Evolutionary conservation across 164 flowering plant genomes (phyloP), one percentile per base, ranked within the genome.

Genomic region (Litsea cubeba): DNA sequence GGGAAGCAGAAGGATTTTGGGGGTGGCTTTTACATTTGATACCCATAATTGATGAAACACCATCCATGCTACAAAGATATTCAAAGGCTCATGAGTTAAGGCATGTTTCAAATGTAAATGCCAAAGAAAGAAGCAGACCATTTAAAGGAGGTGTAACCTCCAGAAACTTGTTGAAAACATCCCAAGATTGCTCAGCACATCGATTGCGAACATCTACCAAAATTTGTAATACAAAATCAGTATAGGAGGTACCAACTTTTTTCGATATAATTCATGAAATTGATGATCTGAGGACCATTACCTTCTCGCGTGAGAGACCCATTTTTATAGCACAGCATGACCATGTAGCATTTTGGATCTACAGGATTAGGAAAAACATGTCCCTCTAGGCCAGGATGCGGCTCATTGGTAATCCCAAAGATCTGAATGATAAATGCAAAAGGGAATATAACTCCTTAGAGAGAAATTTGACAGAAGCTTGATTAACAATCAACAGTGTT

Each of bases 221-320:
- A 66, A 28, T 28, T 66, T 28, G 60, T 5, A 28, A 5, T 66
- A 25, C 50, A 66, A 25, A 64, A 14, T 64, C 30, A 64, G 28
- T 17, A 85, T 15, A 80, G 0, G 40, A 3, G 10, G 26, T 11
- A 49, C 49, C 49, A 12, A 57, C 57, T 89, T 11, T 92, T 74
- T 58, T 74, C 15, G 35, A 51, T 8, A 50, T 58, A 22, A 35
- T 72, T 14, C 50, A 20, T 30, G 10, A n/a, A 32, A 77, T 25
- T 14, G 40, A 15, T 51, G 51, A 22, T 23, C 35, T 35, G 3
- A 51, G 58, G 17, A 22, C 35, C 2, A n/a, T 14, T 80, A 93
- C 99, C 99, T 95, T 93, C 99, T 74, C 99, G 95, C 46, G 95
- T 91, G 20, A 95, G 80, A 69, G 99, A 95, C 6, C 95, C 98